phyloP scores from a whole-genome alignment of 139 green algal genomes.

The Parachlorella kessleri region DNA sequence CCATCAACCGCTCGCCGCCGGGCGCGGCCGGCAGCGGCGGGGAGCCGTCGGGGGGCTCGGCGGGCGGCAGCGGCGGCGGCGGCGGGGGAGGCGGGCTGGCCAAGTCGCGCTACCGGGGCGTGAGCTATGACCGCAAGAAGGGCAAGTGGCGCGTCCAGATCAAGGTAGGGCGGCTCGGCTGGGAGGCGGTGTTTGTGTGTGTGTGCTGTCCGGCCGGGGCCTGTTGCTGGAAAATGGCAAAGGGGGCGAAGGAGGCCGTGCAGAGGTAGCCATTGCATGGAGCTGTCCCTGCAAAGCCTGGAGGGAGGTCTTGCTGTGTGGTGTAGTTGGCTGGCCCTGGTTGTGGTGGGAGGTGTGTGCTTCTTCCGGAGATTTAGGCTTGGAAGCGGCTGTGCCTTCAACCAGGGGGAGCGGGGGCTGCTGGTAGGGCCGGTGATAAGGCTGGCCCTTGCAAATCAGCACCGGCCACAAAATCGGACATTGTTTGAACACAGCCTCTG shows the following conservation, averaged over 20 bases:
- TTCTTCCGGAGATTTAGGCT: too few species aligned
- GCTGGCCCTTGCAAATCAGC: too few species aligned
- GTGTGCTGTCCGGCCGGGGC: neutral
- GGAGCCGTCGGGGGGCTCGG: neutral
- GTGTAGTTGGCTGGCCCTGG: too few species aligned
- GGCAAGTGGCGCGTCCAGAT: constrained; percentile 81
- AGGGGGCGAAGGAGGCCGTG: neutral
- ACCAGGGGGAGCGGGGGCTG: too few species aligned
- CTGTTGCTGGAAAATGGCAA: neutral
- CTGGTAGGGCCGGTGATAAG: too few species aligned
- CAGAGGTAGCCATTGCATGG: too few species aligned
- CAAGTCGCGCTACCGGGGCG: constrained; percentile 67
- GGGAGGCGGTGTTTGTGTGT: neutral
- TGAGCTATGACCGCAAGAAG: constrained; percentile 81
- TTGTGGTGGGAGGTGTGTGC: too few species aligned
- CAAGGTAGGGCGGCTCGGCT: constrained; percentile 46
- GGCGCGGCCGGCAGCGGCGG: neutral
- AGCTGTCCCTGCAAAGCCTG: too few species aligned
- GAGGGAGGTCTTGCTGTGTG: too few species aligned
- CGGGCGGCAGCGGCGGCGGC: neutral
- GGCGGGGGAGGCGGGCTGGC: constrained; percentile 11
- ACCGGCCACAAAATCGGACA: too few species aligned
- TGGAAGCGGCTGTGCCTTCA: too few species aligned
- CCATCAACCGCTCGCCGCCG: neutral
- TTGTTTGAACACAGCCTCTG: too few species aligned